These are phyloP conservation scores for Taiozyma sp. DNA, from an alignment of 1,139 yeast species.

Conservation along the genomic window DNA sequence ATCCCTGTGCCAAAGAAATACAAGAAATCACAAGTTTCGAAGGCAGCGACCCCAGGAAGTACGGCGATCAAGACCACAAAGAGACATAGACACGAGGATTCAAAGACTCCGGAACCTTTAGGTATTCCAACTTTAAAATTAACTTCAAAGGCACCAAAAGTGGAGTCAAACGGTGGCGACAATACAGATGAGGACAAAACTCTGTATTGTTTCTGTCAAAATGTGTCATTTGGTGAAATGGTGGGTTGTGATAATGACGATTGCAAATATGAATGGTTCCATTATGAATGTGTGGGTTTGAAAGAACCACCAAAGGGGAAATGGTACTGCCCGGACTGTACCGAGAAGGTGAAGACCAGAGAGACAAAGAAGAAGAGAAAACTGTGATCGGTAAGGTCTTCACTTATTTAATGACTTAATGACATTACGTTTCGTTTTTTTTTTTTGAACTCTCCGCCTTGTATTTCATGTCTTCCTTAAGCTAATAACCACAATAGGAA, in stretches of 20 bases:
- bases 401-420: background rate
- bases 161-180: constrained; percentile 29
- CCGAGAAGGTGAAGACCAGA: constrained; percentile 15
- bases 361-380: constrained; percentile 18
- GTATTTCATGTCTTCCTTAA: background rate
- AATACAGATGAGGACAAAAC: constrained; percentile 56
- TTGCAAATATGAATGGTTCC: constrained; percentile 84
- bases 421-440: background rate
- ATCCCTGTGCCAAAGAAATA: background rate
- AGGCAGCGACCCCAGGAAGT: background rate
- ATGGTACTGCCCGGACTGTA: constrained; percentile 88
- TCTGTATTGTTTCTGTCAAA: constrained; percentile 76
- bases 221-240: constrained; percentile 86
- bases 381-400: background rate
- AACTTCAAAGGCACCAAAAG: background rate
- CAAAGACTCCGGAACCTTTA: constrained; percentile 18
- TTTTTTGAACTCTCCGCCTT: background rate
- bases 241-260: constrained; percentile 84
- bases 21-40: background rate
- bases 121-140: background rate
- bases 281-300: constrained; percentile 72
- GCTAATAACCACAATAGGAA: constrained; percentile 49
- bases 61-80: constrained; percentile 9
- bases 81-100: constrained; percentile 18
- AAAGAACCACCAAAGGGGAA: constrained; percentile 83